Evolutionary conservation across 1,284 basidiomycete species (phyloP).

Genomic region (Earliella scabrosa): DNA sequence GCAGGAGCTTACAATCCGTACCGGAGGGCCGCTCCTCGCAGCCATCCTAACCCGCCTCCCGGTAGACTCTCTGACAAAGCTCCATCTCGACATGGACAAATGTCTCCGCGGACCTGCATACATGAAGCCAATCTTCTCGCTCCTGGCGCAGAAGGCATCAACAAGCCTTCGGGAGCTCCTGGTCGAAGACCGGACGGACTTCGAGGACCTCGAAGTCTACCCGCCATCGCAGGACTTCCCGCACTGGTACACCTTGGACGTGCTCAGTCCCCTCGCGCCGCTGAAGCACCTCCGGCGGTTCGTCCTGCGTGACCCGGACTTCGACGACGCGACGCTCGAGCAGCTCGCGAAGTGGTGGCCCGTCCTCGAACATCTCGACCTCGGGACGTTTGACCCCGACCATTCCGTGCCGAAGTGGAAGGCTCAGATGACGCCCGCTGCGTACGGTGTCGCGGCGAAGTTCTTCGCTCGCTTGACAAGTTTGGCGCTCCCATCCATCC

Average conservation of each 20-base stretch:
- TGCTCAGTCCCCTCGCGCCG: constrained; percentile 37
- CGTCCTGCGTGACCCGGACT: constrained; percentile 36
- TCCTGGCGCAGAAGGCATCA: constrained; percentile 40
- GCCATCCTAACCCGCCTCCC: constrained; percentile 42
- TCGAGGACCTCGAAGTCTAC: constrained; percentile 23
- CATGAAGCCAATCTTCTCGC: constrained; percentile 45
- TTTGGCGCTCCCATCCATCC: constrained; percentile 44
- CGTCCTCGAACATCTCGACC: constrained; percentile 45
- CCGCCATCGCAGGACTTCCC: not conserved
- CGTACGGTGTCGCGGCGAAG: constrained; percentile 40
- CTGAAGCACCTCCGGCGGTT: constrained; percentile 43
- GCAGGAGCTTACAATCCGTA: constrained; percentile 48
- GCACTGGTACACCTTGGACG: constrained; percentile 26
- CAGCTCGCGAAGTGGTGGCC: constrained; percentile 43
- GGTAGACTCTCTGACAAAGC: constrained; percentile 37
- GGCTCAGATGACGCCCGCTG: constrained; percentile 40
- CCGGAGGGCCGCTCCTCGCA: constrained; percentile 33
- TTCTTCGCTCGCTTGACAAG: constrained; percentile 39
- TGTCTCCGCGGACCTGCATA: constrained; percentile 34
- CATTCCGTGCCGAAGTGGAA: constrained; percentile 9
- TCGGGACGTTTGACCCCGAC: constrained; percentile 38
- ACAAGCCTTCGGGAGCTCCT: constrained; percentile 45
- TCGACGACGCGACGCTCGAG: constrained; percentile 46
- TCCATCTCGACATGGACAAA: constrained; percentile 42
- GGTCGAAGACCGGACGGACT: constrained; percentile 42